Evolutionary conservation across 257 asterid genomes (phyloP).

Genomic region (Ilex asprella): DNA sequence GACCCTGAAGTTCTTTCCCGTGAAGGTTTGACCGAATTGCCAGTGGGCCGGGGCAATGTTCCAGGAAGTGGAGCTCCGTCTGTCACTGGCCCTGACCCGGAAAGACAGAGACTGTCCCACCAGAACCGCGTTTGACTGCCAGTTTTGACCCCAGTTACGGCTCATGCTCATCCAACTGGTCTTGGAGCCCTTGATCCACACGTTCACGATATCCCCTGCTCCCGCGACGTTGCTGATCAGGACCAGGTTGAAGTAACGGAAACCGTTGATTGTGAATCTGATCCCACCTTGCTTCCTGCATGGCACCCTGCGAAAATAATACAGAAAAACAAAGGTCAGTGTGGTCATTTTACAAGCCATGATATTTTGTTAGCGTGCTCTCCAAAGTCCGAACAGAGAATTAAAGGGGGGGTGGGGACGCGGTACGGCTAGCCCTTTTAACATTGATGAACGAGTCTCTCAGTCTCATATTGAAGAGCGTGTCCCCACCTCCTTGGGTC

Average conservation of each 20-base stretch:
- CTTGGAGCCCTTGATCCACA: conserved; percentile 54
- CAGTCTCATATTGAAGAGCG: too few relatives aligned
- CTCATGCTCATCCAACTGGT: conserved; percentile 64
- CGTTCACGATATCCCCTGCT: conserved; percentile 53
- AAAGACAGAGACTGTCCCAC: conserved; percentile 61
- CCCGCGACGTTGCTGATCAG: conserved; percentile 68
- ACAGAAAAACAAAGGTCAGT: conserved; percentile 3
- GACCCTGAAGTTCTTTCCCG: conserved; percentile 47
- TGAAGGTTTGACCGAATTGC: conserved; percentile 75
- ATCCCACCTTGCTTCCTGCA: conserved; percentile 65
- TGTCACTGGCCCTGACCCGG: conserved; percentile 56
- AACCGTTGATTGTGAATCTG: conserved; percentile 68
- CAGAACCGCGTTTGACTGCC: conserved; percentile 47
- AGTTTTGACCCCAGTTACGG: conserved; percentile 85
- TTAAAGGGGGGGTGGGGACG: too few relatives aligned
- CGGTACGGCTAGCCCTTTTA: too few relatives aligned
- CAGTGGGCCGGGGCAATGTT: conserved; percentile 62
- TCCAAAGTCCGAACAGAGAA: too few relatives aligned
- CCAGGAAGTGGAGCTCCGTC: conserved; percentile 48
- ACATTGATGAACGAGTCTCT: too few relatives aligned
- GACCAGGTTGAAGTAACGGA: conserved; percentile 60
- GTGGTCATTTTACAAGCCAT: background rate
- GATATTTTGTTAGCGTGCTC: too few relatives aligned
- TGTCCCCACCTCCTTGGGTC: conserved; percentile 1
- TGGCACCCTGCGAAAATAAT: conserved; percentile 25